Conservation (phyloP, 2,329 filamentous ascomycete species). For the Botrytis fragariae region DNA sequence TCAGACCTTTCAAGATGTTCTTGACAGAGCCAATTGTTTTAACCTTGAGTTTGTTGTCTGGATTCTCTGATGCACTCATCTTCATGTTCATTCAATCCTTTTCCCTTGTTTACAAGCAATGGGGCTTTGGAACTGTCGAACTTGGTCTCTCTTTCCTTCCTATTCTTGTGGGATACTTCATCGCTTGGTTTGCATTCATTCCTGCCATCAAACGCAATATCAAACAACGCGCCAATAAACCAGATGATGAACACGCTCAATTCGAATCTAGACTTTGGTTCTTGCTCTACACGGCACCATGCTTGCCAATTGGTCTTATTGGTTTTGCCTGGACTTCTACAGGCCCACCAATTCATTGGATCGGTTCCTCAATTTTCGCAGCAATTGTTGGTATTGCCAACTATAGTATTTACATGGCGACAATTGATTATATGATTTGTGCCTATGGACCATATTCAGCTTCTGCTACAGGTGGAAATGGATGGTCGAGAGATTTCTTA, state of each 20-base stretch:
- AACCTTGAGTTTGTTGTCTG: conserved; percentile 65
- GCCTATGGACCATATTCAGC: conserved; percentile 72
- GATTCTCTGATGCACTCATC: conserved; percentile 72
- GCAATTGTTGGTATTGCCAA: conserved; percentile 70
- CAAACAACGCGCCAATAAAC: conserved; percentile 49
- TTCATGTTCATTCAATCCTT: conserved; percentile 78
- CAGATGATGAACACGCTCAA: conserved; percentile 57
- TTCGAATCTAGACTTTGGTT: conserved; percentile 67
- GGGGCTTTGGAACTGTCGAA: conserved; percentile 57
- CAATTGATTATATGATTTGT: conserved; percentile 75
- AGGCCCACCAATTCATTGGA: conserved; percentile 64
- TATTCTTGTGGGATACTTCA: conserved; percentile 63
- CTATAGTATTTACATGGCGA: conserved; percentile 70
- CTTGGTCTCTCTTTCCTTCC: conserved; percentile 63
- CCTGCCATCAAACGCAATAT: conserved; percentile 55
- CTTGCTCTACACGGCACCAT: conserved; percentile 60
- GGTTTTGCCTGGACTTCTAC: conserved; percentile 68
- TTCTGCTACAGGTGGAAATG: conserved; percentile 73
- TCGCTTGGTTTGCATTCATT: conserved; percentile 60
- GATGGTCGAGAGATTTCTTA: conserved; percentile 70
- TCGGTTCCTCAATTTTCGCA: conserved; percentile 63
- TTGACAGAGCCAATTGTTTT: conserved; percentile 72
- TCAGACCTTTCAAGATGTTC: conserved; percentile 70
- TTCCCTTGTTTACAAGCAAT: conserved; percentile 64
- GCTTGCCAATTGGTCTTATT: conserved; percentile 64